These are phyloP conservation scores for Aphanomyces astaci DNA, from an alignment of 352 stramenopile genomes.

Conservation along the genomic window DNA sequence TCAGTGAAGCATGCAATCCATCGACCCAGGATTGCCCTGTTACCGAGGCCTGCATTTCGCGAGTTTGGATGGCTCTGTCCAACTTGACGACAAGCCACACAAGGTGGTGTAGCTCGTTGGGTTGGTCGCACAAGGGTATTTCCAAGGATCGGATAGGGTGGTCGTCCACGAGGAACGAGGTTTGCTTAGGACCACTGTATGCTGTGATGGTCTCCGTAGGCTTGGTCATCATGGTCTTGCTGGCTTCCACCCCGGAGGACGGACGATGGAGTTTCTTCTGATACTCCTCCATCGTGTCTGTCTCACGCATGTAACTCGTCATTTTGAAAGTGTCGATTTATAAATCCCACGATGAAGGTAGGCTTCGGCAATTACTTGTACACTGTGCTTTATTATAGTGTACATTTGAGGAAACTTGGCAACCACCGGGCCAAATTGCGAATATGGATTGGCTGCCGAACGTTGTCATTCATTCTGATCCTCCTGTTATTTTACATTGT, in stretches of 20 bases:
- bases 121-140: neutral
- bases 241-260: no score
- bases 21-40: neutral
- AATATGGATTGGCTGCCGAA: no score
- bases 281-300: neutral
- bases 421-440: no score
- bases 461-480: no score
- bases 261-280: no score
- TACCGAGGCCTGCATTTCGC: neutral
- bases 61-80: neutral
- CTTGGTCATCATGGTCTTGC: no score
- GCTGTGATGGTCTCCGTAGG: neutral
- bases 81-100: neutral
- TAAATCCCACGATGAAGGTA: no score
- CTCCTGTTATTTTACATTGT: no score
- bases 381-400: no score
- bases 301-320: neutral
- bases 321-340: no score
- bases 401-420: no score
- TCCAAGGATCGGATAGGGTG: conserved; percentile 12
- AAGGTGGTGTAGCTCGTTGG: conserved; percentile 3
- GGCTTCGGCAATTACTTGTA: no score
- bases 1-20: neutral
- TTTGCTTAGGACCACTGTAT: neutral
- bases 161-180: neutral